phyloP scores from a whole-genome alignment of 1,139 yeast genomes.

The Eremothecium coryli region DNA sequence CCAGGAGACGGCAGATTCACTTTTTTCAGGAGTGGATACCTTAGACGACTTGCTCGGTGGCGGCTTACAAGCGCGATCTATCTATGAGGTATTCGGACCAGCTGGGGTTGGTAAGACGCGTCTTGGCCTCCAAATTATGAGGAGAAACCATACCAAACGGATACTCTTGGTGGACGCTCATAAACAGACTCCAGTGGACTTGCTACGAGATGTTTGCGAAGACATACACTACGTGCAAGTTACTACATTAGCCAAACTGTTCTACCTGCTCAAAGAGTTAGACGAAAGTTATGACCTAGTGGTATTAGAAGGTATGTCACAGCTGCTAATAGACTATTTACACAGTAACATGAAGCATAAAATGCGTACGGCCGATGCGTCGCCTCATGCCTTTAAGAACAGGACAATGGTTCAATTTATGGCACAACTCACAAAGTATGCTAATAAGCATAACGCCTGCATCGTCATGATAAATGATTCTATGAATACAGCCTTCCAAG shows the following conservation, averaged over 20 bases:
- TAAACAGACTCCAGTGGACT: slow-evolving; percentile 12
- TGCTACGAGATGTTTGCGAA: background rate
- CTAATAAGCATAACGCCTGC: slow-evolving; percentile 17
- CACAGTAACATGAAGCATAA: slow-evolving; percentile 8
- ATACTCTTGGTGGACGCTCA: slow-evolving; percentile 26
- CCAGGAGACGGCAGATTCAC: slow-evolving; percentile 17
- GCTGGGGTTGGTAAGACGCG: slow-evolving; percentile 29
- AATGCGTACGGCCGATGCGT: background rate
- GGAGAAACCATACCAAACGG: slow-evolving; percentile 10
- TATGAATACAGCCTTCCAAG: slow-evolving; percentile 27
- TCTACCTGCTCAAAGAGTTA: slow-evolving; percentile 21
- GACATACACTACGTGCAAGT: slow-evolving; percentile 13
- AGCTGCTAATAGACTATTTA: slow-evolving; percentile 22
- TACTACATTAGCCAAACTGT: slow-evolving; percentile 22
- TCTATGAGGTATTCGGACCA: slow-evolving; percentile 29
- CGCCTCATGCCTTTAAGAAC: slow-evolving; percentile 24
- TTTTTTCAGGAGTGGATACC: slow-evolving; percentile 18
- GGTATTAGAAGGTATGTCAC: slow-evolving; percentile 28
- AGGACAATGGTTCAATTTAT: slow-evolving; percentile 21
- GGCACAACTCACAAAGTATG: slow-evolving; percentile 24
- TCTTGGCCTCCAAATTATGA: slow-evolving; percentile 18
- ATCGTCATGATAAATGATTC: slow-evolving; percentile 24
- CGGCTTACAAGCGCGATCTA: slow-evolving; percentile 24
- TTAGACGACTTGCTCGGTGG: slow-evolving; percentile 12
- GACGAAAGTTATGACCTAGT: slow-evolving; percentile 15